phyloP scores from a whole-genome alignment of 1,284 basidiomycete genomes.

The Irpex sp. region DNA sequence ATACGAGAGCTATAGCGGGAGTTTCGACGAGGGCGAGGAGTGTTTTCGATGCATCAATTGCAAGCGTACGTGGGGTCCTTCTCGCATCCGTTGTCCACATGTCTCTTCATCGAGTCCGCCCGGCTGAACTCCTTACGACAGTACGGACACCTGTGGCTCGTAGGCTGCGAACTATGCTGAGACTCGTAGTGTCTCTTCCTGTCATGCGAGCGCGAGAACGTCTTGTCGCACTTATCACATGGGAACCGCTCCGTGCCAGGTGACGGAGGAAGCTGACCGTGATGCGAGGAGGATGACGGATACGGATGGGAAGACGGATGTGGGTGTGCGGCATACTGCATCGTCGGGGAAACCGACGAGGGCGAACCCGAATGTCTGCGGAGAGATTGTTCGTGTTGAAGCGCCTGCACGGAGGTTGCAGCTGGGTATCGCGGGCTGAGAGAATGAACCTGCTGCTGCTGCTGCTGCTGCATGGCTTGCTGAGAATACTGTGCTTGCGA shows the following conservation, averaged over 20 bases:
- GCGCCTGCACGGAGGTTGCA: background rate
- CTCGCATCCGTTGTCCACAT: conserved; percentile 56
- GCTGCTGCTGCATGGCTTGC: background rate
- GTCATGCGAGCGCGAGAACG: conserved; percentile 73
- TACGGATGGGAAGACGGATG: background rate
- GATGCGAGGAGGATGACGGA: background rate
- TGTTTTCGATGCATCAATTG: background rate
- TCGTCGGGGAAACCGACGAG: background rate
- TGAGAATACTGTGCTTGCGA: background rate
- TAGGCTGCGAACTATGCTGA: conserved; percentile 56
- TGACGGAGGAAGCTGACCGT: conserved; percentile 15
- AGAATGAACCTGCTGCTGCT: background rate
- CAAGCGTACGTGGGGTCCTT: conserved; percentile 26
- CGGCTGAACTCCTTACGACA: conserved; percentile 74
- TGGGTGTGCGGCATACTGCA: background rate
- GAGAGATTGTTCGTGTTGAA: background rate
- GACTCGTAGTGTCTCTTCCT: conserved; percentile 73
- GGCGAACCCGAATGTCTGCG: background rate
- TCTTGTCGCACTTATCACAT: conserved; percentile 67
- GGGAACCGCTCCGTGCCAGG: conserved; percentile 43
- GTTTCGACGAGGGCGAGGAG: no score
- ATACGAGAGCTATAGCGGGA: no score
- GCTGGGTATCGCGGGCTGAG: background rate
- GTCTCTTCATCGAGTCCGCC: conserved; percentile 50
- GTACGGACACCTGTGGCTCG: conserved; percentile 57